Base-by-base conservation (phyloP, 805 yeast genomes). In the Saccharomycopsis selenospora region DNA sequence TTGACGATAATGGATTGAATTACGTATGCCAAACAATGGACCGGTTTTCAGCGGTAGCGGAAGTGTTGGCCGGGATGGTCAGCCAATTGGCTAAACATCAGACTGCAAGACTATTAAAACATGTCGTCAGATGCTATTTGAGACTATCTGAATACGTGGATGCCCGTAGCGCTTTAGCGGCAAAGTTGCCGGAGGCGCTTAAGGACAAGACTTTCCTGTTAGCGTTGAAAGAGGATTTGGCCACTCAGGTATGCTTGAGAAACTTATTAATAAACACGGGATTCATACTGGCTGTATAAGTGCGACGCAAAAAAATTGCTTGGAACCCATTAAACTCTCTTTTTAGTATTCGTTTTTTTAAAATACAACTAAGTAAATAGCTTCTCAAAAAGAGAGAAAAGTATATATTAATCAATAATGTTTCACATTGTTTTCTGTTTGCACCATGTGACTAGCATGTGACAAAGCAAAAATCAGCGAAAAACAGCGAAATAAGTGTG, bases 1-100 rank as follows among this genome's bases (percentile, higher is more conserved):
- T 89, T 56, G 98, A 93, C 66, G 96, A 91, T 60, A 79, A 83
- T 56, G 99, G 99, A 0, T 73, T 91, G 52, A 77, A 81, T 18
- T 93, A 93, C 66, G 86, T 93, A 20, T 93, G 98, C 68, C 95
- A 95, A 50, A 91, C 98, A 0, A 86, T 82, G 62, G 98, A 91
- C 65, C 74, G 99, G 58, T 91, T 91, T 62, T 87, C 84, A 54
- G 96, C 98, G 1, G 97, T 93, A 22, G 85, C 93, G 0, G 81
- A 85, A 47, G 99, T 93, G 2, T 73, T 91, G 53, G 77, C 85
- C 36, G 77, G 68, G 42, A 93, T 93, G 95, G 90, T 93, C 42
- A 87, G 84, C 47, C 96, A 91, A 66, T 69, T 91, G 52, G 79
- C 81, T 2, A 75, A 76, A 43, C 75, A 79, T 55, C 87, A 84